phyloP scores from a whole-genome alignment of 169 alveolate genomes.

The Plasmodium yoelii region DNA sequence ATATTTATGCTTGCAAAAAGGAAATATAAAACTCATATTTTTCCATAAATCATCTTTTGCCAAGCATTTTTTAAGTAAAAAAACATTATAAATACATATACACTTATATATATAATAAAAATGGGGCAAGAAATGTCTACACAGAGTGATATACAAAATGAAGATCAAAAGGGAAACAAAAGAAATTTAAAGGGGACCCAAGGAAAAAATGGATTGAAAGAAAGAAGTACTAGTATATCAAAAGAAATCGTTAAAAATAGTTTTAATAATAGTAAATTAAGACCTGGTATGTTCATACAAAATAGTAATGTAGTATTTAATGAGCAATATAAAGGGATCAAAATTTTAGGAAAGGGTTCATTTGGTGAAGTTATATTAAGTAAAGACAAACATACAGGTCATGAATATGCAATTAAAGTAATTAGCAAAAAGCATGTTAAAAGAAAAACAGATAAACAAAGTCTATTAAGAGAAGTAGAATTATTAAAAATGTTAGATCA shows the following conservation, averaged over 20 bases:
- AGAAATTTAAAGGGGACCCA: constrained; percentile 26
- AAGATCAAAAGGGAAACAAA: constrained; percentile 25
- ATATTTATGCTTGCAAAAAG: too few relatives aligned
- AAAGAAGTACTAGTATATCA: constrained; percentile 8
- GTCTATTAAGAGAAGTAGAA: constrained; percentile 90
- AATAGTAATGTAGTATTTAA: constrained; percentile 87
- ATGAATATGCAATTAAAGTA: constrained; percentile 93
- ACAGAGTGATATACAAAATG: constrained; percentile 25
- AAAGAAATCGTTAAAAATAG: constrained; percentile 43
- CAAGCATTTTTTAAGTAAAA: neutral
- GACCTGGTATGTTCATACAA: constrained; percentile 93
- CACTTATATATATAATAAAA: neutral
- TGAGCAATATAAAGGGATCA: constrained; percentile 90
- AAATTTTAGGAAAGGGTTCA: constrained; percentile 93
- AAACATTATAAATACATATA: neutral
- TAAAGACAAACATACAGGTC: constrained; percentile 89
- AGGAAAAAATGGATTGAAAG: constrained; percentile 28
- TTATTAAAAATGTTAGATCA: constrained; percentile 90
- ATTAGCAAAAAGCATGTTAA: constrained; percentile 90
- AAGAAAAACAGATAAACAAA: constrained; percentile 88
- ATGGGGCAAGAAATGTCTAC: constrained; percentile 66
- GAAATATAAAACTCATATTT: too few relatives aligned
- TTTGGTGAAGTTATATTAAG: constrained; percentile 94
- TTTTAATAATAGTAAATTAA: constrained; percentile 77
- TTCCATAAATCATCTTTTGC: too few relatives aligned